phyloP scores from a whole-genome alignment of 495 filamentous ascomycete genomes.

The Lepraria neglecta region DNA sequence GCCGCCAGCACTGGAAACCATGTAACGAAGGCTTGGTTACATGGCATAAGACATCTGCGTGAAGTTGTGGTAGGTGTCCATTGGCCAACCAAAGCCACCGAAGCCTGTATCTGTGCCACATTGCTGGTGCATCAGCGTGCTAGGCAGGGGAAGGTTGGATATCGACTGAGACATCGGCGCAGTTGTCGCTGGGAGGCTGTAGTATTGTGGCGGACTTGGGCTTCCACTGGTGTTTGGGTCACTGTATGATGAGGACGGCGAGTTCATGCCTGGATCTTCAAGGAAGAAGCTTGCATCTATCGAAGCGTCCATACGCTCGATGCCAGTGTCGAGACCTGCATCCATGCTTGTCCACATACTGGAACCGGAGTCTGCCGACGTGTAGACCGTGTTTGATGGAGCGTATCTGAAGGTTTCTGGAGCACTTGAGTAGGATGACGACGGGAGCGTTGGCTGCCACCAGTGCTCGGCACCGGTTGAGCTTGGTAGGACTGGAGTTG shows the following conservation, averaged over 20 bases:
- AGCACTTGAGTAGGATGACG: constrained; percentile 55
- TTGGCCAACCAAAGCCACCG: constrained; percentile 62
- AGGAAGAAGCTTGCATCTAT: constrained; percentile 15
- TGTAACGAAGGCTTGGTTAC: constrained; percentile 14
- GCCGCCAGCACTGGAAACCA: constrained; percentile 42
- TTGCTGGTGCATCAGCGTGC: constrained; percentile 74
- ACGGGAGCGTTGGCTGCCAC: constrained; percentile 58
- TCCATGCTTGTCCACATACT: constrained; percentile 78
- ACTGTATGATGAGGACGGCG: constrained; percentile 70
- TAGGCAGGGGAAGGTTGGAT: constrained; percentile 67
- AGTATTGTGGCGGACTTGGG: constrained; percentile 61
- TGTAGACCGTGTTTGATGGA: constrained; percentile 74
- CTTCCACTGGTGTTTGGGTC: constrained; percentile 68
- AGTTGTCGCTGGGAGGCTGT: constrained; percentile 56
- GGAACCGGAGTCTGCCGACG: constrained; percentile 61
- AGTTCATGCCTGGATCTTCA: constrained; percentile 18
- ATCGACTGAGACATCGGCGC: constrained; percentile 50
- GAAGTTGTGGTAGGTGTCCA: constrained; percentile 55
- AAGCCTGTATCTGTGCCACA: constrained; percentile 68
- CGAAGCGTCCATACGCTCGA: not conserved
- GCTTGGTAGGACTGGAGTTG: constrained; percentile 77
- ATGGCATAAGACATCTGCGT: constrained; percentile 51
- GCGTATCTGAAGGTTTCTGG: constrained; percentile 92
- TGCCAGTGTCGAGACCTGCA: constrained; percentile 1
- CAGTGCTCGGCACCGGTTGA: constrained; percentile 70